A percentile compares a stretch with the other conserved stretches of the same genome.
phyloP scores from a whole-genome alignment of 352 stramenopile genomes.

The Phytophthora pseudosyringae region DNA sequence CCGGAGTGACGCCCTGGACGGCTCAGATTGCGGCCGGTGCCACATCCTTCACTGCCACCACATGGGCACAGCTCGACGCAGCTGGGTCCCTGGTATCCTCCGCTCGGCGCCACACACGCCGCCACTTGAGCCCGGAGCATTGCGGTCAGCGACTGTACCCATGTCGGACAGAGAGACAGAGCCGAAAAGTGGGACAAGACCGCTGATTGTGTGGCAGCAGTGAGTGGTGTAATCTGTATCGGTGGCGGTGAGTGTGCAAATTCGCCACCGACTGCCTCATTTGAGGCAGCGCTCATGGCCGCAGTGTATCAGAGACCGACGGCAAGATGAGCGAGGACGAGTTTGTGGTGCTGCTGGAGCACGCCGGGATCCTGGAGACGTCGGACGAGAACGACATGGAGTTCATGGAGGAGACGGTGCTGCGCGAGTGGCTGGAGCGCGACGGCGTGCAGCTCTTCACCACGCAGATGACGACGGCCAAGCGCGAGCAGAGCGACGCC shows the following conservation, averaged over 20 bases:
- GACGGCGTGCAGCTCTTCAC: slow-evolving; percentile 74
- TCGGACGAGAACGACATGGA: slow-evolving; percentile 74
- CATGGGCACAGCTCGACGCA: background rate
- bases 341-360: slow-evolving; percentile 85
- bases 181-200: slow-evolving; percentile 17
- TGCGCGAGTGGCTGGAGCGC: slow-evolving; percentile 75
- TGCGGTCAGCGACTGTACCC: slow-evolving; percentile 21
- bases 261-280: slow-evolving; percentile 3
- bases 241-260: background rate
- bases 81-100: background rate
- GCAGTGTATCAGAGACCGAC: slow-evolving; percentile 14
- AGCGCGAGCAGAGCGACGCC: slow-evolving; percentile 22
- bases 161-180: slow-evolving; percentile 25
- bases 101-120: slow-evolving; percentile 1
- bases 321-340: slow-evolving; percentile 79
- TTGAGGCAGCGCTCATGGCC: slow-evolving; percentile 8
- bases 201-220: slow-evolving; percentile 3
- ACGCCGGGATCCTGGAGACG: slow-evolving; percentile 77
- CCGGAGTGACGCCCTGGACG: background rate
- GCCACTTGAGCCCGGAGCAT: slow-evolving; percentile 3
- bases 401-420: slow-evolving; percentile 68
- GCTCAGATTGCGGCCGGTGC: slow-evolving; percentile 1
- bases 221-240: background rate
- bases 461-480: slow-evolving; percentile 34
- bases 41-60: slow-evolving; percentile 4